Base-by-base conservation (phyloP, 2,329 filamentous ascomycete species). In the Fusarium tupiense region DNA sequence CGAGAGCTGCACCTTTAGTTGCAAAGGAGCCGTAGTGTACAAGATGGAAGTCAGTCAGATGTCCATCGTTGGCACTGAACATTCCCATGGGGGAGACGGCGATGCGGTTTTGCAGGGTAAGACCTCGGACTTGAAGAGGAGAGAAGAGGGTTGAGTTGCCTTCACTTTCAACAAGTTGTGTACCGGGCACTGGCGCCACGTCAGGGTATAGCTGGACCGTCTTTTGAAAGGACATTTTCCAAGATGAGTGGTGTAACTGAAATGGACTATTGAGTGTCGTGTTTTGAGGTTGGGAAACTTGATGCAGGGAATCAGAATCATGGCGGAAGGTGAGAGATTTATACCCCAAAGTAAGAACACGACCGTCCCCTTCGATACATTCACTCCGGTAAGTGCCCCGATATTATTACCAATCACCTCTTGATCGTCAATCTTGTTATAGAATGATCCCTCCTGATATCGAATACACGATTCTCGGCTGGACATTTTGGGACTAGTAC, bases 351-450 rank as follows among this genome's bases (percentile, higher is more conserved):
- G 1, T 5, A 3, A 12, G 2, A 8, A 2, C 12, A 5, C 0
- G 14, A 8, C 3, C 9, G 1, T 8, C 2, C 6, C 6, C 9
- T 9, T 16, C 4, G 13, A 14, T 3, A 13, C 16, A 4, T 22
- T 0, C 10, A 2, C 6, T 26, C n/a, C 6, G 0, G 6, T 12
- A 5, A 10, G 11, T 2, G 3, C 6, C 29, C 6, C 5, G 5
- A 33, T 8, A 12, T 5, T 14, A 58, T 58, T 58, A 46, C 40
- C 40, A 46, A 29, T 56, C 49, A 44, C 33, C n/a, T 26, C 6
- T 13, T 11, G 26, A 24, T 50, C 4, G 8, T 19, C 10, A 11
- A 8, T 11, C 19, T 24, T 6, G 12, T 35, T 2, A 22, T 24
- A 5, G 4, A n/a, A 19, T 13, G 19, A 6, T 33, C 2, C 13